Base-by-base conservation (phyloP, 1,139 yeast species). In the Hyphopichia khmerensis region DNA sequence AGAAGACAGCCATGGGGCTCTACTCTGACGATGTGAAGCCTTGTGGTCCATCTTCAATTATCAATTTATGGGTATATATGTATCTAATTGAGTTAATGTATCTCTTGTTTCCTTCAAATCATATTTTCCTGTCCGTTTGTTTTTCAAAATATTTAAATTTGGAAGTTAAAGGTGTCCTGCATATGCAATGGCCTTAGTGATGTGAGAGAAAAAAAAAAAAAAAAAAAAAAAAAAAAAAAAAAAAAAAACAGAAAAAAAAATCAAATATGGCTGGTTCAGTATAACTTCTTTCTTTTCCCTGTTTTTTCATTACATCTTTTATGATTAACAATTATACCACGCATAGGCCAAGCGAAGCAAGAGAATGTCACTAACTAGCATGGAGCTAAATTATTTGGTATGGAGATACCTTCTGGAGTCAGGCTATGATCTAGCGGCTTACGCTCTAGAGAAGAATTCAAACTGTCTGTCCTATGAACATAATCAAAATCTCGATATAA, bases 371-470 rank as follows among this genome's bases (percentile, higher is more conserved):
- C 70, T 93, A 42, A 79, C 95, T 6, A 85, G 95, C 48, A 82
- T 79, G 45, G 96, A 91, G 66, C 76, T 93, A 45, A 93, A 93
- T 70, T 91, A 93, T 61, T 75, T 93, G 57, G 80, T 93, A 47
- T 93, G 97, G 96, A 70, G 98, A 51, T 93, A 93, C 59, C 74
- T 91, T 36, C 96, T 89, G 60, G 99, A 93, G 60, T 76, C 88
- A 7, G 97, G 96, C 1, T 72, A 75, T 44, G 95, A 87, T 43
- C 73, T 88, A 31, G 75, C 95, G 2, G 93, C 96, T 0, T 82
- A 78, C 56, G 95, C 97, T 0, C 66, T 93, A 37, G 89, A 87
- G 48, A 84, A 86, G 51, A 93, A 88, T 53, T 71, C 93, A 2
- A 67, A 76, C 23, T 84, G 88, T 16, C 75, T 79, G 50, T 68